A percentile compares a stretch with the other conserved stretches of the same genome.
Evolutionary conservation across 768 basidiomycete genomes (phyloP).

Genomic region (Phlebiopsis gigantea): DNA sequence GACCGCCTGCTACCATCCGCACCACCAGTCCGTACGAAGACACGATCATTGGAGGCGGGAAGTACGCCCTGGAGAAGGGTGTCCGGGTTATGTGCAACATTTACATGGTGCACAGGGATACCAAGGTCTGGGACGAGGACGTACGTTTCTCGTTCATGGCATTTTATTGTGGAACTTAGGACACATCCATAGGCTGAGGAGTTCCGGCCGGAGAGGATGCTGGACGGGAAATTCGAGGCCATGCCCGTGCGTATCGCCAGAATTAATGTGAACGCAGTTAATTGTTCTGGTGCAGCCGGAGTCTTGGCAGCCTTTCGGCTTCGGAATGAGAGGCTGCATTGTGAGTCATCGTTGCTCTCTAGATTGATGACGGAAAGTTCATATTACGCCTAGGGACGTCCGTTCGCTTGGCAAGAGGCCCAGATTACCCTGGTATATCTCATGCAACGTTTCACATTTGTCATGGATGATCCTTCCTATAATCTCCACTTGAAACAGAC

Average conservation of each 20-base stretch:
- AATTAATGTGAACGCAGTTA: background rate
- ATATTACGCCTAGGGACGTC: constrained; percentile 26
- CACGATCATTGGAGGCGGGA: constrained; percentile 32
- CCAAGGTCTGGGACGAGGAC: constrained; percentile 43
- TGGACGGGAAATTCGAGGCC: constrained; percentile 43
- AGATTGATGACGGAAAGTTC: too few species aligned
- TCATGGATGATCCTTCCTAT: constrained; percentile 38
- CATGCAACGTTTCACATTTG: constrained; percentile 42
- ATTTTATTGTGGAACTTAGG: background rate
- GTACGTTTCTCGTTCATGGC: constrained; percentile 25
- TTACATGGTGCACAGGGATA: constrained; percentile 33
- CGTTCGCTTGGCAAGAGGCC: constrained; percentile 46
- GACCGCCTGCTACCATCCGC: constrained; percentile 34
- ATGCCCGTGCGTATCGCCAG: constrained; percentile 29
- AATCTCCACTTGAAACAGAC: constrained; percentile 38
- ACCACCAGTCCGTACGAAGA: constrained; percentile 30
- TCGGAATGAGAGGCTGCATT: constrained; percentile 23
- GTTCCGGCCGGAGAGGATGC: constrained; percentile 43
- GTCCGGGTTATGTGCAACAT: constrained; percentile 23
- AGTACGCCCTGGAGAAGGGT: constrained; percentile 34
- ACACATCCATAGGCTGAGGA: constrained; percentile 25
- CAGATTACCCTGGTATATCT: constrained; percentile 35
- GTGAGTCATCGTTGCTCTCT: constrained; percentile 12
- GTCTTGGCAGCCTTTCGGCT: constrained; percentile 38
- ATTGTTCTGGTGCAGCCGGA: constrained; percentile 26